These are phyloP conservation scores for Penicillium digitatum DNA, from an alignment of 2,329 filamentous ascomycete species.

Conservation along the genomic window DNA sequence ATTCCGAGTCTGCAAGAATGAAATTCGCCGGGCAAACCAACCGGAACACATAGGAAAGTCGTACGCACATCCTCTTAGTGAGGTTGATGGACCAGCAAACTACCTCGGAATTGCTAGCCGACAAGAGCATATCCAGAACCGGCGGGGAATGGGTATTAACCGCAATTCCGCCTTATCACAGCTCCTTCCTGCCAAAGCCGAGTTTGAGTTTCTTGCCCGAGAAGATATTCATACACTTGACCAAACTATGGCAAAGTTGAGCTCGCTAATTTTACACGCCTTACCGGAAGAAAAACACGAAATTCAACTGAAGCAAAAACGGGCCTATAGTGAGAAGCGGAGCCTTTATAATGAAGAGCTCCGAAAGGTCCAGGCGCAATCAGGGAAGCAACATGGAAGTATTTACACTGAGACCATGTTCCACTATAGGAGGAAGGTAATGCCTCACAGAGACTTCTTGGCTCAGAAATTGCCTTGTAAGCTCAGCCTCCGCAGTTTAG, in stretches of 20 bases:
- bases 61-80: conserved; percentile 13
- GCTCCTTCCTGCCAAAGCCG: conserved; percentile 13
- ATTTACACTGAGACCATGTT: conserved; percentile 9
- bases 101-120: conserved; percentile 14
- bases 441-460: conserved; percentile 15
- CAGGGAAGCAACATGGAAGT: conserved; percentile 1
- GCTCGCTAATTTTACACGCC: neutral
- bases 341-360: conserved; percentile 9
- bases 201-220: conserved; percentile 15
- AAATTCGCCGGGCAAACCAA: conserved; percentile 11
- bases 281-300: conserved; percentile 1
- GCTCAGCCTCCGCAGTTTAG: conserved; percentile 3
- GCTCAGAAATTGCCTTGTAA: conserved; percentile 6
- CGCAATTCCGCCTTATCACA: conserved; percentile 10
- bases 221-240: conserved; percentile 11
- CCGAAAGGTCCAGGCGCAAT: neutral
- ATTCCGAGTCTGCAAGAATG: conserved; percentile 11
- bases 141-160: conserved; percentile 16
- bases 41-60: conserved; percentile 10
- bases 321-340: conserved; percentile 8
- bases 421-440: conserved; percentile 8
- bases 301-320: conserved; percentile 5
- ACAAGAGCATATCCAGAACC: conserved; percentile 18
- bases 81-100: conserved; percentile 15
- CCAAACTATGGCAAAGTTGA: conserved; percentile 3